These are phyloP conservation scores for Oemleria cerasiformis DNA, from an alignment of 306 rosid species.

Conservation along the genomic window DNA sequence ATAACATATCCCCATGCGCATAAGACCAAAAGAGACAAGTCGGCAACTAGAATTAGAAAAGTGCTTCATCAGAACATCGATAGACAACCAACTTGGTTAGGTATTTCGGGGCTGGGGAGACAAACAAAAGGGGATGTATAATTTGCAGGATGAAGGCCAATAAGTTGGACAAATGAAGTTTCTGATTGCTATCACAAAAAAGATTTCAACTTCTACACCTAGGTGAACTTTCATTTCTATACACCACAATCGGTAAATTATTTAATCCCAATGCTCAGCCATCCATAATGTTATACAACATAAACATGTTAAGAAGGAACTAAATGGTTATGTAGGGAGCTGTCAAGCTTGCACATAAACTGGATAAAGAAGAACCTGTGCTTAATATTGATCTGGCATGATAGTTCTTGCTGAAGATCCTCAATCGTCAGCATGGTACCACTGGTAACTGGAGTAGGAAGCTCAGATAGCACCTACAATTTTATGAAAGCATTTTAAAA, in stretches of 20 bases:
- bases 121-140: background rate
- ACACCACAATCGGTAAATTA: background rate
- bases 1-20: background rate
- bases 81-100: background rate
- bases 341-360: constrained; percentile 7
- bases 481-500: background rate
- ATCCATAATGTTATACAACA: background rate
- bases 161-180: background rate
- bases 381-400: constrained; percentile 79
- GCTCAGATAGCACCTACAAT: constrained; percentile 75
- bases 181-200: background rate
- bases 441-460: constrained; percentile 74
- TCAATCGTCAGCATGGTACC: constrained; percentile 77
- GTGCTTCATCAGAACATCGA: background rate
- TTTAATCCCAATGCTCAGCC: background rate
- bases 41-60: background rate
- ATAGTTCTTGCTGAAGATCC: constrained; percentile 84
- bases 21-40: background rate
- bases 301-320: background rate
- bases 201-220: background rate
- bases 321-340: background rate
- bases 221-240: background rate
- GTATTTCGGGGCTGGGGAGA: background rate
- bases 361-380: constrained; percentile 61
- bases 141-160: background rate